phyloP scores from a whole-genome alignment of 495 filamentous ascomycete species.

The Coniosporium apollinis region DNA sequence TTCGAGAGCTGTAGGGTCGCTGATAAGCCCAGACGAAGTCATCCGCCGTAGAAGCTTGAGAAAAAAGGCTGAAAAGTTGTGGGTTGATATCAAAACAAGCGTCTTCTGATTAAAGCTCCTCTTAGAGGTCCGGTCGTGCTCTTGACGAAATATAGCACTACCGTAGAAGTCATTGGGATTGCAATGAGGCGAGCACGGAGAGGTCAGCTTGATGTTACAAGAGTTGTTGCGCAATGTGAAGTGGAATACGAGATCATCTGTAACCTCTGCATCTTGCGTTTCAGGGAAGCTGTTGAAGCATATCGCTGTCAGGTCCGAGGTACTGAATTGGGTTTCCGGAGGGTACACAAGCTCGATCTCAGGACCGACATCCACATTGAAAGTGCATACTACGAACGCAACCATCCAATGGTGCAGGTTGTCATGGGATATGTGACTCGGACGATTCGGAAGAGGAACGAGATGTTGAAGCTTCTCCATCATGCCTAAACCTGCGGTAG shows the following conservation, averaged over 20 bases:
- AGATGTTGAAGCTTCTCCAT: no score
- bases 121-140: slow-evolving; percentile 17
- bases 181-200: slow-evolving; percentile 15
- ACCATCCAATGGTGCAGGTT: no score
- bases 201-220: slow-evolving; percentile 12
- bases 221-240: slow-evolving; percentile 21
- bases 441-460: no score
- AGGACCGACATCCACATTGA: no score
- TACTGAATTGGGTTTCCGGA: slow-evolving; percentile 15
- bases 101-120: slow-evolving; percentile 19
- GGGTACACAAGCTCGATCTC: slow-evolving; percentile 21
- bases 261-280: slow-evolving; percentile 16
- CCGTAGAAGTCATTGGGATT: slow-evolving; percentile 14
- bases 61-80: slow-evolving; percentile 19
- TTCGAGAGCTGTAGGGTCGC: slow-evolving; percentile 14
- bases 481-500: no score
- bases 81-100: slow-evolving; percentile 16
- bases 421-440: no score
- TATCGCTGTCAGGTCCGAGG: slow-evolving; percentile 17
- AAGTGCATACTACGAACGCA: no score
- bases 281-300: slow-evolving; percentile 24
- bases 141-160: slow-evolving; percentile 19
- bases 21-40: slow-evolving; percentile 13
- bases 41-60: slow-evolving; percentile 13
- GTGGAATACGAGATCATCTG: slow-evolving; percentile 16